Evolutionary conservation across 1,284 basidiomycete species (phyloP), one percentile per base, ranked within the genome.

Genomic region (Crucibulum cyathiforme): DNA sequence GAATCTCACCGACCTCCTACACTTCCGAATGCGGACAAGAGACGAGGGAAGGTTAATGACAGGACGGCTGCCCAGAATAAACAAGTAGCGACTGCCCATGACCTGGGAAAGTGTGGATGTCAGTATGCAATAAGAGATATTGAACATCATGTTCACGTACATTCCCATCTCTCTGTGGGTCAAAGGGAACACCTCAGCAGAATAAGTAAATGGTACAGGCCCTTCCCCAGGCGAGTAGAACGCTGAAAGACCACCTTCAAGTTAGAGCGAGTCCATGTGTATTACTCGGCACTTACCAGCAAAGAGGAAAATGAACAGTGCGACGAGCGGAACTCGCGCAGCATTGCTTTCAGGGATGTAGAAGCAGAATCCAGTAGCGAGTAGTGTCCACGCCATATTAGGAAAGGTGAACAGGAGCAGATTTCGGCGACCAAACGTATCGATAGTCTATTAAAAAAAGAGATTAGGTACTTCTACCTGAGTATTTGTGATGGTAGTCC

Each of bases 201-300:
- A 82, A 64, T 84, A 83, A 15, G 84, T 82, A 67, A 83, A 86
- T 0, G 88, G 86, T 2, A 91, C 89, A 8, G 89, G 89, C 3
- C 89, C 88, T 71, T 89, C 86, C 46, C 86, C 80, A 2, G 80
- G 77, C 1, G 79, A 83, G 69, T 86, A 87, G 65, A 82, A 80
- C 12, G 77, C 77, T 71, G 61, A 34, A 36, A 58, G 61, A 24
- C 36, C 24, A 54, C 54, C 43, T 54, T 43, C 56, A 35, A 56
- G n/a, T n/a, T n/a, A 55, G 41, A 24, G n/a, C 41, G 24, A 34
- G 31, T 12, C 15, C 45, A 60, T 34, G 34, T 12, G 38, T 8
- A 24, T 12, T 56, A 48, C 24, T n/a, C 8, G 19, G 13, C 5
- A 58, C 69, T 41, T 49, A 74, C 70, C 73, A 3, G 74, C 76